Conservation (phyloP, 2,329 filamentous ascomycete genomes). For the Ceratocystis albifundus region DNA sequence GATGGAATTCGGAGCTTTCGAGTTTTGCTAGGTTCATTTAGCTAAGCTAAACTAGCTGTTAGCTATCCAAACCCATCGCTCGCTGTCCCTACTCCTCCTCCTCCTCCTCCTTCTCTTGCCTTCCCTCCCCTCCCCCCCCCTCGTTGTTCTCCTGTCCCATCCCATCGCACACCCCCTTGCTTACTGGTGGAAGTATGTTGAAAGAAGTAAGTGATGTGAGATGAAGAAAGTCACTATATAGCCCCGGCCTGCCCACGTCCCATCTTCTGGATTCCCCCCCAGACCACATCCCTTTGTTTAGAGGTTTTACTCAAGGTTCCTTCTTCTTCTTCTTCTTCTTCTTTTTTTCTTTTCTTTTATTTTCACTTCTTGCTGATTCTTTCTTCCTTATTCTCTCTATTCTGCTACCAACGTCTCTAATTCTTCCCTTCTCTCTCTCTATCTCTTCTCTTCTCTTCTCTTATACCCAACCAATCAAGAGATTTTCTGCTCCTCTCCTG, state of each 20-base stretch:
- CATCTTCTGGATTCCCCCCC: neutral
- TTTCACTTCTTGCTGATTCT: neutral
- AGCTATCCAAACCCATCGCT: neutral
- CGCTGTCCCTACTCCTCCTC: neutral
- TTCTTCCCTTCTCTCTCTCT: too few species aligned
- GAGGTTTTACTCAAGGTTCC: neutral
- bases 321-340: neutral
- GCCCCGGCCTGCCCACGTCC: neutral
- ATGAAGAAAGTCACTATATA: conserved; percentile 12
- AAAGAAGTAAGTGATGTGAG: conserved; percentile 7
- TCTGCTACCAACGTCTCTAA: neutral
- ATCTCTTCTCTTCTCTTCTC: neutral
- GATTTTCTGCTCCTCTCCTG: neutral
- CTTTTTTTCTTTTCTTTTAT: neutral
- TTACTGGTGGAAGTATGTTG: neutral
- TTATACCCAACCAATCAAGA: neutral
- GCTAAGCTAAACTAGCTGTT: neutral
- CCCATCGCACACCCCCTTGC: conserved; percentile 3
- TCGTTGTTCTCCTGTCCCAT: neutral
- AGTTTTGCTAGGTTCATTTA: neutral
- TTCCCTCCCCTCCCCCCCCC: neutral
- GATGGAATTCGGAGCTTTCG: conserved; percentile 8
- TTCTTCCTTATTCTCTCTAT: neutral
- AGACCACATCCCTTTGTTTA: neutral
- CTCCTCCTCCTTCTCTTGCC: neutral